phyloP scores from a whole-genome alignment of 2,329 filamentous ascomycete species.

The Nemania bipapillata region DNA sequence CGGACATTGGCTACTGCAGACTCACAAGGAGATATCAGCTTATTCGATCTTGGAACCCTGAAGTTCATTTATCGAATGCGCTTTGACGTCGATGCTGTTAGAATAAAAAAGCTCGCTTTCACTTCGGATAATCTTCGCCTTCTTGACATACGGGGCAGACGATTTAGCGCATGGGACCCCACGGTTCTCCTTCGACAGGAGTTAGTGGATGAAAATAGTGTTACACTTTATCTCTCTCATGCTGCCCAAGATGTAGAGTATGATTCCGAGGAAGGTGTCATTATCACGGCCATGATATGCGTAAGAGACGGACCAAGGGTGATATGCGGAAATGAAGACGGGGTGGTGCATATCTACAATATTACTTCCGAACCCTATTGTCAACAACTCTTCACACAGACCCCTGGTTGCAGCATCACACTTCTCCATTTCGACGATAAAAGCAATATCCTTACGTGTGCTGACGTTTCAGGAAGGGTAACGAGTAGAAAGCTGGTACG shows the following conservation, averaged over 20 bases:
- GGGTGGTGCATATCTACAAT: conserved; percentile 40
- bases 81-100: conserved; percentile 17
- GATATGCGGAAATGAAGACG: conserved; percentile 41
- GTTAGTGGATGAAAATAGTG: conserved; percentile 36
- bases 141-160: conserved; percentile 40
- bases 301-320: conserved; percentile 11
- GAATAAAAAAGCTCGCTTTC: conserved; percentile 37
- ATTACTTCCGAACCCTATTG: conserved; percentile 28
- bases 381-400: conserved; percentile 38
- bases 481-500: conserved; percentile 7
- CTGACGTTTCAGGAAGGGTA: conserved; percentile 31
- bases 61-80: conserved; percentile 36
- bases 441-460: conserved; percentile 27
- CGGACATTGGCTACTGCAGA: conserved; percentile 47
- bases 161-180: conserved; percentile 46
- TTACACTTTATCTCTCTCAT: conserved; percentile 27
- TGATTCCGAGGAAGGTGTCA: not conserved
- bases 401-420: not conserved
- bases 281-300: conserved; percentile 39
- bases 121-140: conserved; percentile 39
- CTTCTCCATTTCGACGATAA: conserved; percentile 40
- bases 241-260: not conserved
- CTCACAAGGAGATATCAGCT: conserved; percentile 41
- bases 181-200: conserved; percentile 41
- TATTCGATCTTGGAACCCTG: conserved; percentile 48